phyloP scores from a whole-genome alignment of 768 basidiomycete species.

The Serpula lacrymans region DNA sequence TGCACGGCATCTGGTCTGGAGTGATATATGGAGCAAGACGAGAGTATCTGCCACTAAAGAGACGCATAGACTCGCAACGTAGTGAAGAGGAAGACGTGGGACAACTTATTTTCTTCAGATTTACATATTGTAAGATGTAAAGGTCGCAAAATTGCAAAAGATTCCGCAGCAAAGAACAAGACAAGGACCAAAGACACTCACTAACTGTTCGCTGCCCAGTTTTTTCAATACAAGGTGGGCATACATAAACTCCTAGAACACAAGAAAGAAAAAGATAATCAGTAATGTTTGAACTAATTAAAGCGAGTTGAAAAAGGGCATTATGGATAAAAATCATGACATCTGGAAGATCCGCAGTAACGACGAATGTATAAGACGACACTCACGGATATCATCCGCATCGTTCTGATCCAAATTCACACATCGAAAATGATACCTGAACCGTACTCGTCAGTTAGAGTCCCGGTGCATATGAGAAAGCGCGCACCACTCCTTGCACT shows the following conservation, averaged over 20 bases:
- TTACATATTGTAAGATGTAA: constrained; percentile 28
- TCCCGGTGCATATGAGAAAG: constrained; percentile 1
- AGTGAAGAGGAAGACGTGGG: constrained; percentile 1
- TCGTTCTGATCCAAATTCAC: constrained; percentile 57
- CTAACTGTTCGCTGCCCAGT: constrained; percentile 68
- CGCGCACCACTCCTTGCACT: constrained; percentile 71
- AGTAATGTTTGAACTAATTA: too few relatives aligned
- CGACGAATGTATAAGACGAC: constrained; percentile 2
- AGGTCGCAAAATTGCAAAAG: constrained; percentile 17
- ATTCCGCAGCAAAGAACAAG: constrained; percentile 24
- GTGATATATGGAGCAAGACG: constrained; percentile 28
- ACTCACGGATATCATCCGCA: constrained; percentile 80
- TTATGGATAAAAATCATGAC: too few relatives aligned
- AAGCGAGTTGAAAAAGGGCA: too few relatives aligned
- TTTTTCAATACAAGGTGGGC: constrained; percentile 51
- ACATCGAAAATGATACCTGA: constrained; percentile 85
- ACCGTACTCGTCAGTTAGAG: neutral
- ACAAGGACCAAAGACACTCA: constrained; percentile 56
- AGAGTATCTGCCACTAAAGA: constrained; percentile 28
- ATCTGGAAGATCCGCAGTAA: constrained; percentile 15
- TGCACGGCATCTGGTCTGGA: constrained; percentile 21
- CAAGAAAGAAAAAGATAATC: too few relatives aligned
- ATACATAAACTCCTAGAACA: constrained; percentile 55
- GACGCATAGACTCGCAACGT: constrained; percentile 7
- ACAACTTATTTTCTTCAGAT: constrained; percentile 35